phyloP scores from a whole-genome alignment of 2,329 filamentous ascomycete species.

The Sclerotinia minor region DNA sequence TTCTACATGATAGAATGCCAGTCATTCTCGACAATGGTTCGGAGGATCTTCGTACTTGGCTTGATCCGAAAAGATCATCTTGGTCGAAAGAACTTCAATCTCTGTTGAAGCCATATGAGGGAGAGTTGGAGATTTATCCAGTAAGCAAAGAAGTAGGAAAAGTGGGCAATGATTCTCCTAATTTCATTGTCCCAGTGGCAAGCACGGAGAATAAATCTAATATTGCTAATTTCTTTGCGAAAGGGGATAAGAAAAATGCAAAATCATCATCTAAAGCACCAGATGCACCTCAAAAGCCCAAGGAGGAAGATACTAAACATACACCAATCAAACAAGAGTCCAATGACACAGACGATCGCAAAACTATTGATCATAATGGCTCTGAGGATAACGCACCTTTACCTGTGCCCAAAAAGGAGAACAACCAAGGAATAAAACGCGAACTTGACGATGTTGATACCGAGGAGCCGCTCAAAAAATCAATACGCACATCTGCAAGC shows the following conservation, averaged over 20 bases:
- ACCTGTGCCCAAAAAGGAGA: constrained; percentile 32
- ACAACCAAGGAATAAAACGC: constrained; percentile 37
- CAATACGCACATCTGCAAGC: constrained; percentile 31
- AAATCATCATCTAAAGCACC: constrained; percentile 23
- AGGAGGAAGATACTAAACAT: constrained; percentile 27
- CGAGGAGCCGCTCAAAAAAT: constrained; percentile 36
- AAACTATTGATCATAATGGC: constrained; percentile 35
- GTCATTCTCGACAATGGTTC: constrained; percentile 81
- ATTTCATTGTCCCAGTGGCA: constrained; percentile 78
- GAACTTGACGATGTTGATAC: constrained; percentile 35
- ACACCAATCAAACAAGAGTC: constrained; percentile 34
- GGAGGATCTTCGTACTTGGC: constrained; percentile 69
- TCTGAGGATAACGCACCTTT: constrained; percentile 38
- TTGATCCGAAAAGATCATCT: constrained; percentile 68
- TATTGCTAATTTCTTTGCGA: constrained; percentile 89
- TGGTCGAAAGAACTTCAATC: constrained; percentile 80
- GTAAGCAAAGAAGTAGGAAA: constrained; percentile 90
- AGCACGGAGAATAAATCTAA: constrained; percentile 89
- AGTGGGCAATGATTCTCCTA: constrained; percentile 85
- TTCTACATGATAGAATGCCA: constrained; percentile 94
- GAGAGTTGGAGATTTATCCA: constrained; percentile 79
- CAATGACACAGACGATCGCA: constrained; percentile 31
- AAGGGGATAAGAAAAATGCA: constrained; percentile 39
- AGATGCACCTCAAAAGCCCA: constrained; percentile 27
- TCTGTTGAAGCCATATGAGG: constrained; percentile 75